Evolutionary conservation across 75 land plant genomes (phyloP).

Genomic region (Chamaecyparis obtusa): DNA sequence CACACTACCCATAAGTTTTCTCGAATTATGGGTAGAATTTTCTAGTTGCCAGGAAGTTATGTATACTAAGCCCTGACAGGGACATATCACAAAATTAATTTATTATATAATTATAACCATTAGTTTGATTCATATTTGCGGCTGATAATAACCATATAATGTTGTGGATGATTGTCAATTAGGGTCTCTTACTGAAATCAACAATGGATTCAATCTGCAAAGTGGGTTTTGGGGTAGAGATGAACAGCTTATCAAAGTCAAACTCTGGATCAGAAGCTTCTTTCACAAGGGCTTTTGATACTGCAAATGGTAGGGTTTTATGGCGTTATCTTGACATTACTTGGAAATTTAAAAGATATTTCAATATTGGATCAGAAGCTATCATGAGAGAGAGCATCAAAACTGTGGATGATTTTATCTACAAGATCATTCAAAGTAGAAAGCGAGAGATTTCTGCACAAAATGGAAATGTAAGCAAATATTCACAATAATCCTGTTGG

Average conservation of each 20-base stretch:
- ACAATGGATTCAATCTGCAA: slow-evolving; percentile 66
- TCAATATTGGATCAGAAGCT: slow-evolving; percentile 62
- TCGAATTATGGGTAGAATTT: background rate
- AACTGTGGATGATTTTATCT: slow-evolving; percentile 48
- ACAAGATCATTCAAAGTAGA: slow-evolving; percentile 36
- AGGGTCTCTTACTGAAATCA: slow-evolving; percentile 68
- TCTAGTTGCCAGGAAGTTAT: background rate
- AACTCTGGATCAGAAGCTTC: slow-evolving; percentile 25
- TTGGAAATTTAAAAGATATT: slow-evolving; percentile 51
- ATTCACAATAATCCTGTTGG: background rate
- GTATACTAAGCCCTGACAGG: background rate
- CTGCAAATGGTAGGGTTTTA: slow-evolving; percentile 25
- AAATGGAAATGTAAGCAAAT: slow-evolving; percentile 3
- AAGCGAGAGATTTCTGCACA: slow-evolving; percentile 20
- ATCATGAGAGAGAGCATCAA: slow-evolving; percentile 28
- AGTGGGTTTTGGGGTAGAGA: slow-evolving; percentile 69
- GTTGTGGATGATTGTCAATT: background rate
- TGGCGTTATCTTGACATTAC: slow-evolving; percentile 38
- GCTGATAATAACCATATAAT: background rate
- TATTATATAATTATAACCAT: background rate
- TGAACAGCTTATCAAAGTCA: slow-evolving; percentile 35
- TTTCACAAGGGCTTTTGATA: slow-evolving; percentile 56
- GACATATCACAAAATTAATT: background rate
- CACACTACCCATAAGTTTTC: background rate
- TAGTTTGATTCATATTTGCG: background rate